Evolutionary conservation across 2,329 filamentous ascomycete genomes (phyloP), one percentile per base, ranked within the genome.

Genomic region (Penicillium sp.): DNA sequence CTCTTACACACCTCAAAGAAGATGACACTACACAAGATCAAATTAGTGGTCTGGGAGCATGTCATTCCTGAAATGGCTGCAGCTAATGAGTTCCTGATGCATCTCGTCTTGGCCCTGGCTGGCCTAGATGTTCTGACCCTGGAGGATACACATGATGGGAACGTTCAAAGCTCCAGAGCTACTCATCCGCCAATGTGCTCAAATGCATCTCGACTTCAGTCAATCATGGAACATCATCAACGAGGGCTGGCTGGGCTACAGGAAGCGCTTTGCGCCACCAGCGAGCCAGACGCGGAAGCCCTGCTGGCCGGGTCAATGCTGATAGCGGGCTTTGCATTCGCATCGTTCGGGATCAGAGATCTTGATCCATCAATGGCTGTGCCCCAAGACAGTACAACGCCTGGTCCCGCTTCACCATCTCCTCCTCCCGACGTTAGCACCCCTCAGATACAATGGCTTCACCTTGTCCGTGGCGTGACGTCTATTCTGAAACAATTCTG

Each of bases 31-130:
- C 39, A 63, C 43, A 22, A 45, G 12, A 31, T 5, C 2, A 60
- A 62, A 49, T 28, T 2, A 2, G 17, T 55, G 15, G 37, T 62
- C 3, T 70, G 66, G 69, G 54, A 68, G 41, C 60, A 39, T 5
- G 53, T 67, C 1, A 61, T 71, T n/a, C 68, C 68, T 4, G 63
- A 67, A 12, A 37, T 69, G 0, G 69, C 66, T 8, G n/a, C 58
- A 5, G 55, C 51, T 1, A 53, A 66, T 14, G 55, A 60, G 14
- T 68, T 59, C 25, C 14, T 71, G 37, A 71, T 71, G 69, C 67
- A 69, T 50, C 43, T 71, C n/a, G 54, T 69, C 34, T 55, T 71
- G 3, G 67, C 67, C 8, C 51, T 71, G n/a, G 65, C 68, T 2
- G 68, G 69, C 7, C 6, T 66, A 6, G 55, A 71, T 54, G 34